Percentiles rank a stretch among this genome's conserved stretches.
Evolutionary conservation across 139 green algal species (phyloP).

Genomic region (Chlorella ohadii): DNA sequence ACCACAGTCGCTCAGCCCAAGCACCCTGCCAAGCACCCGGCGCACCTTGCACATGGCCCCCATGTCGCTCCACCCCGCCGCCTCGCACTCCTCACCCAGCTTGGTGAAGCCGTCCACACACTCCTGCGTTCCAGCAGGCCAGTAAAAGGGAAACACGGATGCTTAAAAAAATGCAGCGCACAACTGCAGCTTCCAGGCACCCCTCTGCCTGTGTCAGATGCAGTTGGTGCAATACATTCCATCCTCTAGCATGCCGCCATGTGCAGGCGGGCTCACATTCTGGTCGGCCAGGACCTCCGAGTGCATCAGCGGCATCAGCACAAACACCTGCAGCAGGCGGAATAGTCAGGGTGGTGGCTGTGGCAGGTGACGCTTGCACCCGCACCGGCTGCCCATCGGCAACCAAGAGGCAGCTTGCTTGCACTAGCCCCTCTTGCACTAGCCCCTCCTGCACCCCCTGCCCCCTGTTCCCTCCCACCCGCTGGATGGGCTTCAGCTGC

Average conservation of each 20-base stretch:
- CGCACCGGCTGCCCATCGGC: too few relatives aligned
- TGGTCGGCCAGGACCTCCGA: slow-evolving; percentile 60
- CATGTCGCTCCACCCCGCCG: not conserved
- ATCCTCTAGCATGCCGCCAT: not conserved
- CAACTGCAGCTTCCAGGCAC: too few relatives aligned
- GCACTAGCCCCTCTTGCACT: too few relatives aligned
- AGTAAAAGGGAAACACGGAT: not conserved
- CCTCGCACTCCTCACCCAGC: slow-evolving; percentile 22
- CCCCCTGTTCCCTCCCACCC: not conserved
- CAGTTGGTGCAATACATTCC: not conserved
- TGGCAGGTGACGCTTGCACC: too few relatives aligned
- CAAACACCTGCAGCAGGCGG: slow-evolving; percentile 15
- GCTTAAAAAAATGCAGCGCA: not conserved
- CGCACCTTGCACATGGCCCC: slow-evolving; percentile 1
- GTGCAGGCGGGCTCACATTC: slow-evolving; percentile 42
- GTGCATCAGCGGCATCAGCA: slow-evolving; percentile 66
- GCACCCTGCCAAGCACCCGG: too few relatives aligned
- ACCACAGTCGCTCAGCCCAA: too few relatives aligned
- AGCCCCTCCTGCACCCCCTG: too few relatives aligned
- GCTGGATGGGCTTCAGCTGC: slow-evolving; percentile 41
- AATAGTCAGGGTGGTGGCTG: too few relatives aligned
- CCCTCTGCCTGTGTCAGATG: too few relatives aligned
- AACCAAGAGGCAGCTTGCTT: too few relatives aligned
- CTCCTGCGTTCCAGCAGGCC: slow-evolving; percentile 23
- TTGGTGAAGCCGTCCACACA: slow-evolving; percentile 30